Conservation (phyloP, 495 filamentous ascomycete species). For the Hapsidospora chrysogenum region DNA sequence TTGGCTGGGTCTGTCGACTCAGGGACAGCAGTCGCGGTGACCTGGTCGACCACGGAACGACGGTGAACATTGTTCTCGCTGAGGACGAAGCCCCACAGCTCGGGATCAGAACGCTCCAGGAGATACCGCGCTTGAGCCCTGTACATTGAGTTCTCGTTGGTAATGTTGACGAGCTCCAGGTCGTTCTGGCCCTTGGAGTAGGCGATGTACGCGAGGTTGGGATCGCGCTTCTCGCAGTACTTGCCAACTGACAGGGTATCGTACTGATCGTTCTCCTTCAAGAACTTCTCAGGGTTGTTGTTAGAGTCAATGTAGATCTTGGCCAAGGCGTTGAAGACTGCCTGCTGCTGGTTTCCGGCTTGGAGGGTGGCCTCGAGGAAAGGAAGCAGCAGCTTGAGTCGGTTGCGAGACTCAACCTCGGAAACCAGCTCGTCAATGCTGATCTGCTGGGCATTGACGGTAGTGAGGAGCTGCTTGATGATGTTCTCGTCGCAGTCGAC, state of each 20-base stretch:
- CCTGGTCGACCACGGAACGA: conserved; percentile 85
- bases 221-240: conserved; percentile 98
- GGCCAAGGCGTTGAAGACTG: conserved; percentile 93
- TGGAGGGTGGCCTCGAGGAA: conserved; percentile 91
- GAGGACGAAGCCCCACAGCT: conserved; percentile 90
- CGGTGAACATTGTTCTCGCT: conserved; percentile 92
- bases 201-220: conserved; percentile 88
- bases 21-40: conserved; percentile 90
- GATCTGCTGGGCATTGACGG: conserved; percentile 68
- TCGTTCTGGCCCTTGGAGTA: conserved; percentile 97
- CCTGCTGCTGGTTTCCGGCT: conserved; percentile 89
- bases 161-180: conserved; percentile 90
- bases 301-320: conserved; percentile 99
- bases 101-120: conserved; percentile 71
- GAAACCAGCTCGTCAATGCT: conserved; percentile 92
- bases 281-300: conserved; percentile 96
- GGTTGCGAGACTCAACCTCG: conserved; percentile 89
- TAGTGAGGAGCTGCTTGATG: conserved; percentile 84
- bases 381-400: conserved; percentile 86
- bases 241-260: conserved; percentile 87
- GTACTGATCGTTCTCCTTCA: conserved; percentile 96
- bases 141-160: conserved; percentile 99
- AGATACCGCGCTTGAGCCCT: conserved; percentile 91
- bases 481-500: conserved; percentile 94
- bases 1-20: conserved; percentile 89